These are phyloP conservation scores for Tritrichomonas musculus DNA, from an alignment of 208 protist genomes.

Conservation along the genomic window DNA sequence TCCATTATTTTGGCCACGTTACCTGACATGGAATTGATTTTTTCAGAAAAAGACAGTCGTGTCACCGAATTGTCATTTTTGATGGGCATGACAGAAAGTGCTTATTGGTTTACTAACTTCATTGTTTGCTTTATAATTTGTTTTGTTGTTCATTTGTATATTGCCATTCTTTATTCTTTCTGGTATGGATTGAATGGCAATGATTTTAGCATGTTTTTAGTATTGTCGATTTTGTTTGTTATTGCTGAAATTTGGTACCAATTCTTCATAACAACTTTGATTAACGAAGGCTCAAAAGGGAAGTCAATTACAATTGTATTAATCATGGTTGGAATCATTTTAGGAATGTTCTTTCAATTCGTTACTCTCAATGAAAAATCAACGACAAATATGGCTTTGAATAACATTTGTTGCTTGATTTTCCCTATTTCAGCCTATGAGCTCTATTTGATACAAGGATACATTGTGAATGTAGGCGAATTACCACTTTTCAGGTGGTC, in stretches of 20 bases:
- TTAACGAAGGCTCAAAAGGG: background rate
- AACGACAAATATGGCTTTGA: background rate
- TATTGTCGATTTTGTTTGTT: background rate
- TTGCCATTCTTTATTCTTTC: background rate
- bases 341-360: no score
- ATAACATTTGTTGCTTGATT: background rate
- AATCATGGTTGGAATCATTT: no score
- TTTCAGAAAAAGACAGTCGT: background rate
- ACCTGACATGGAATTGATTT: background rate
- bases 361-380: no score
- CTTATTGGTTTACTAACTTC: background rate
- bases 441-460: no score
- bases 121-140: background rate
- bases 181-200: background rate
- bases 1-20: background rate
- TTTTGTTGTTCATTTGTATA: background rate
- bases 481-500: background rate
- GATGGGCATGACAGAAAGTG: background rate
- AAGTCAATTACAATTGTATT: background rate
- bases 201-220: background rate
- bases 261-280: background rate
- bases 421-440: background rate
- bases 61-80: background rate
- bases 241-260: background rate
- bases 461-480: no score